phyloP scores from a whole-genome alignment of 2,329 filamentous ascomycete species.

The Lachnellula occidentalis region DNA sequence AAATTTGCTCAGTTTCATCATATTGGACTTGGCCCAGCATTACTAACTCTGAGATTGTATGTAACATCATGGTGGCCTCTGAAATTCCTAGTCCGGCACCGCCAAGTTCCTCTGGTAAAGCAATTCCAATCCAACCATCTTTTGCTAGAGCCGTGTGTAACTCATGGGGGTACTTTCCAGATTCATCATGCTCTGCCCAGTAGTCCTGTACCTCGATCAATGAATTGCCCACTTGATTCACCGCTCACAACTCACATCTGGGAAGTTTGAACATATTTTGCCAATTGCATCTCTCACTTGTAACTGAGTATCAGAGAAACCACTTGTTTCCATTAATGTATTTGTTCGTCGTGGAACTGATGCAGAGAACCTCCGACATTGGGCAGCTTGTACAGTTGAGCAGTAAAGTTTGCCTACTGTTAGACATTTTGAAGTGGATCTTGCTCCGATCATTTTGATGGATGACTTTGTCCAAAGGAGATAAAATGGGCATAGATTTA shows the following conservation, averaged over 20 bases:
- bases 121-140: slow-evolving; percentile 78
- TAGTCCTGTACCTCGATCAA: slow-evolving; percentile 43
- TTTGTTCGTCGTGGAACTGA: slow-evolving; percentile 18
- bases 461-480: not conserved
- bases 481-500: not conserved
- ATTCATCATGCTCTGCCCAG: slow-evolving; percentile 69
- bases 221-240: not conserved
- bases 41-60: slow-evolving; percentile 64
- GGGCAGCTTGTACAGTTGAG: not conserved
- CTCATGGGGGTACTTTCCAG: slow-evolving; percentile 65
- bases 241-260: slow-evolving; percentile 41
- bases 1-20: slow-evolving; percentile 54
- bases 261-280: slow-evolving; percentile 64
- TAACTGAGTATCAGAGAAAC: slow-evolving; percentile 68
- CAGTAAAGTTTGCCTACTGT: not conserved
- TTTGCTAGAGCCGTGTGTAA: slow-evolving; percentile 70
- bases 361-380: slow-evolving; percentile 17
- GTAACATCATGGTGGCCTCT: slow-evolving; percentile 83
- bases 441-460: not conserved
- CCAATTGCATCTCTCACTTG: slow-evolving; percentile 65
- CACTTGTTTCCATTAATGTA: slow-evolving; percentile 62
- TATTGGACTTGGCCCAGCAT: not conserved
- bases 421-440: slow-evolving; percentile 8
- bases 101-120: slow-evolving; percentile 67
- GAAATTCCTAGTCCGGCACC: slow-evolving; percentile 72